Base-by-base conservation (phyloP, 352 stramenopile species). In the Aphanomyces cochlioides region DNA sequence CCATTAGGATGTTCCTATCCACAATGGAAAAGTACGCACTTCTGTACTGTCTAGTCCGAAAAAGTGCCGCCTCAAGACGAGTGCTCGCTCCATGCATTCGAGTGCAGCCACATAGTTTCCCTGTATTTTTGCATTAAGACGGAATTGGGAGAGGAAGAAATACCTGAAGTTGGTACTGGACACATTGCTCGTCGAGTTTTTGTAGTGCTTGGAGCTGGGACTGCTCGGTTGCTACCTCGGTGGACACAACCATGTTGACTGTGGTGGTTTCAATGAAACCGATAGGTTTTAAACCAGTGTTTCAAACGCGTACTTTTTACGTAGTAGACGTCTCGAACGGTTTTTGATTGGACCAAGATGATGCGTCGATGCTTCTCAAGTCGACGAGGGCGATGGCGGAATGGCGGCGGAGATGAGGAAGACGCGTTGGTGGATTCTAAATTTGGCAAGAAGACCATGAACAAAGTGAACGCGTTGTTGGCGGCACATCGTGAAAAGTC, bases 81-180 rank as follows among this genome's bases (percentile, higher is more conserved):
- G 79, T 34, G 88, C 90, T 41, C 90, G 80, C 72, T 98, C 92
- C 90, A 97, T 97, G 73, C 86, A 95, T 72, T 97, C 90, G 56
- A 98, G 89, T 12, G 92, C 90, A 69, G 94, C 83, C 28, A 97
- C 78, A 67, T 97, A 98, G 67, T 97, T 88, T n/a, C 90, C 90
- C 85, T 96, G 65, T 45, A 38, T 12, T 41, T 19, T 45, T 41
- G 17, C 54, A 61, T 61, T 45, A 15, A 34, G 53, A 7, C 28
- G 50, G 17, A 17, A 34, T 8, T 12, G 61, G 53, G 38, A 39
- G 34, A 38, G 41, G 54, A 37, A 56, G 34, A 17, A 0, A 34
- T 74, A 90, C 84, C 15, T 78, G 76, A 73, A 90, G 81, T 72
- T 97, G 90, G 5, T 96, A 80, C 37, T 95, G 87, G 37, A 93